A percentile compares a stretch with the other conserved stretches of the same genome.
phyloP scores from a whole-genome alignment of 768 basidiomycete genomes.

The Lepiota subincarnata region DNA sequence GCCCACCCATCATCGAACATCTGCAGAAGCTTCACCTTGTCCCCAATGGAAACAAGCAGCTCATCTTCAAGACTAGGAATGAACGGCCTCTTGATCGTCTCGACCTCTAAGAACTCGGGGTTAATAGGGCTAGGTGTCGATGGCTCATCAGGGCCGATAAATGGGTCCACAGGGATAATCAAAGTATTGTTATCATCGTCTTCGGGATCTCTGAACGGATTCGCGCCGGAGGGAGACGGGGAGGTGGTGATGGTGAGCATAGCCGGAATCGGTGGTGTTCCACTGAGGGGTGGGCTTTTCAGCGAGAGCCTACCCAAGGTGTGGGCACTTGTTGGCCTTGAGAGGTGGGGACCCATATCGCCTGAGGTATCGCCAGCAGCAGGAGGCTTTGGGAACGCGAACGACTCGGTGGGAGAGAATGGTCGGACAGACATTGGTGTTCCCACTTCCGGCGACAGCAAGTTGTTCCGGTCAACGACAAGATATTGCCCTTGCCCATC shows the following conservation, averaged over 20 bases:
- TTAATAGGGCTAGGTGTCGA: slow-evolving; percentile 11
- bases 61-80: slow-evolving; percentile 56
- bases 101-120: slow-evolving; percentile 33
- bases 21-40: slow-evolving; percentile 47
- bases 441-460: slow-evolving; percentile 22
- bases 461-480: slow-evolving; percentile 23
- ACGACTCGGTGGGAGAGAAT: slow-evolving; percentile 64
- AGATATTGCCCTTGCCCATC: slow-evolving; percentile 35
- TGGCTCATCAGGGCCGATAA: slow-evolving; percentile 19
- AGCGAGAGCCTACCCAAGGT: background rate
- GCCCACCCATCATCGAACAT: slow-evolving; percentile 74
- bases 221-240: background rate
- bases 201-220: slow-evolving; percentile 9
- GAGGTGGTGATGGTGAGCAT: background rate
- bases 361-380: slow-evolving; percentile 17
- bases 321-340: background rate
- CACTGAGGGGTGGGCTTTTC: background rate
- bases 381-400: slow-evolving; percentile 66
- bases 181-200: slow-evolving; percentile 19
- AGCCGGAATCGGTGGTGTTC: background rate
- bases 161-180: slow-evolving; percentile 21
- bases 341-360: slow-evolving; percentile 3
- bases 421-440: slow-evolving; percentile 63
- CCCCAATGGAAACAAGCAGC: slow-evolving; percentile 45
- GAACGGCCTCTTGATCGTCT: slow-evolving; percentile 55